Base-by-base conservation (phyloP, 306 rosid genomes). In the Acacia melanoxylon region DNA sequence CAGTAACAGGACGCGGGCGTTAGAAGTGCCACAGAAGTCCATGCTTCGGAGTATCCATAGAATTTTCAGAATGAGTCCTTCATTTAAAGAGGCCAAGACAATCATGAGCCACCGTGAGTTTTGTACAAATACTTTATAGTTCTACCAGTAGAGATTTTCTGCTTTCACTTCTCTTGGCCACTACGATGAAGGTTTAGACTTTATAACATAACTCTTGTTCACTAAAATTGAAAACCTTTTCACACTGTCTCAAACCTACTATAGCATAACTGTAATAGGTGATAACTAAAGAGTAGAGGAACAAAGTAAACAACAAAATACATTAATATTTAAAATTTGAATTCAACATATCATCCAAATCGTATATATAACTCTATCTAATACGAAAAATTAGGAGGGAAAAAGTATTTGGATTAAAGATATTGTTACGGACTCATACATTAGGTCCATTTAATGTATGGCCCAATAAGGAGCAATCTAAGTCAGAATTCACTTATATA, bases 31-130 rank as follows among this genome's bases (percentile, higher is more conserved):
- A 3, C 24, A 8, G 7, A 74, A 52, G 27, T n/a, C 49, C 78
- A 48, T 12, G 24, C 33, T 71, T 71, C 19, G 27, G 58, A 12
- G 58, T 22, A 29, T 25, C 24, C 44, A 22, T 54, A 42, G 16
- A 72, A 67, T 79, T 59, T 59, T 44, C 83, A 66, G 14, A 73
- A 81, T 20, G 76, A 25, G 13, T 54, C 42, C 45, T 56, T 37
- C 33, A 40, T 41, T 40, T 45, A 12, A 14, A 25, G 77, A 42
- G 17, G 14, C 56, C 45, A 27, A 46, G 59, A 44, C 48, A 44
- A 10, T 10, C 48, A 44, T 48, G 20, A 48, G 54, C 14, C 19
- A 3, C 19, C 41, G 41, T 37, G 41, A 37, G 41, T 4, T 37
- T 37, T 37, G 56, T 8, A 59, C 51, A 22, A 41, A 17, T 59